These are phyloP conservation scores for Podosphaera fusca DNA, from an alignment of 2,329 filamentous ascomycete genomes.

Conservation along the genomic window DNA sequence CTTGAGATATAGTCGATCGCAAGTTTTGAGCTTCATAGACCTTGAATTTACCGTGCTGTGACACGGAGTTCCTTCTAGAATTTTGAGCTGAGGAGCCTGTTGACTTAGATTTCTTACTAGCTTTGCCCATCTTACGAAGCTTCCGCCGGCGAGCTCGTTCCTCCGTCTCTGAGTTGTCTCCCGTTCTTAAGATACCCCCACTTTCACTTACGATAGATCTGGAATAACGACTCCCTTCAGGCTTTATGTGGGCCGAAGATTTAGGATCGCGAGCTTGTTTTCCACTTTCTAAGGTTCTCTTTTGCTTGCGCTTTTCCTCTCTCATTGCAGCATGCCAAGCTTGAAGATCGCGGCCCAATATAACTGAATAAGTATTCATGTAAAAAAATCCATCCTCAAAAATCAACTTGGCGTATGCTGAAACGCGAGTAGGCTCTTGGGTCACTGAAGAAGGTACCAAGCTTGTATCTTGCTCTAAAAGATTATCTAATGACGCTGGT, in stretches of 20 bases:
- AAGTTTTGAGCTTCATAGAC: slow-evolving; percentile 1
- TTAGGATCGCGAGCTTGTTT: slow-evolving; percentile 20
- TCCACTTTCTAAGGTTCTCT: slow-evolving; percentile 23
- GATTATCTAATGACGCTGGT: slow-evolving; percentile 4
- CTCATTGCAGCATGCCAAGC: slow-evolving; percentile 25
- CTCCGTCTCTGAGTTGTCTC: slow-evolving; percentile 35
- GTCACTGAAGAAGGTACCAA: slow-evolving; percentile 7
- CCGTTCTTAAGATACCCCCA: slow-evolving; percentile 43
- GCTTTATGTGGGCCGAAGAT: slow-evolving; percentile 25
- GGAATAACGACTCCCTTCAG: slow-evolving; percentile 17
- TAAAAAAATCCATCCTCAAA: slow-evolving; percentile 59
- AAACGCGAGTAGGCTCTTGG: slow-evolving; percentile 10
- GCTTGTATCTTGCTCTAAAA: slow-evolving; percentile 3
- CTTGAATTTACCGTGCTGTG: slow-evolving; percentile 4
- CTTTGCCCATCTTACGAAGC: slow-evolving; percentile 12
- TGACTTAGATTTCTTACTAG: slow-evolving; percentile 21
- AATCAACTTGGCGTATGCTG: slow-evolving; percentile 33
- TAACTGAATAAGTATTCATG: slow-evolving; percentile 51
- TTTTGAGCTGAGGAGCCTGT: slow-evolving; percentile 20
- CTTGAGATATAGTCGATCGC: background rate
- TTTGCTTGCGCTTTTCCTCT: slow-evolving; percentile 24
- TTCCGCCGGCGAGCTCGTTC: slow-evolving; percentile 21
- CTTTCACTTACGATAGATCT: slow-evolving; percentile 46
- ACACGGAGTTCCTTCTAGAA: slow-evolving; percentile 14
- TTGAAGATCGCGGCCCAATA: slow-evolving; percentile 49